These are phyloP conservation scores for Phytopythium boreale DNA, from an alignment of 352 stramenopile genomes.

Conservation along the genomic window DNA sequence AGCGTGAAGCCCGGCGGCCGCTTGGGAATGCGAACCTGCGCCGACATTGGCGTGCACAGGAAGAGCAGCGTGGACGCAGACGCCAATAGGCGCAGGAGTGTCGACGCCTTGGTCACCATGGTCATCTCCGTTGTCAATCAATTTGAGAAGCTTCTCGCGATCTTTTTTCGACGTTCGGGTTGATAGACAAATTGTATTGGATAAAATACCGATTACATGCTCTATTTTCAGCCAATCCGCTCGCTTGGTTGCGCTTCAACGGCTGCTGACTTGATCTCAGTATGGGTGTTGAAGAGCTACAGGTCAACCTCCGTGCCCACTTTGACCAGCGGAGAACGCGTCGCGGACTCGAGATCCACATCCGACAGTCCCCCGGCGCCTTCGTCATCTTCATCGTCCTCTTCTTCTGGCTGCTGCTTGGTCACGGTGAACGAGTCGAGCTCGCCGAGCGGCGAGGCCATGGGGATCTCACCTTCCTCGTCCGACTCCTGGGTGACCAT, in stretches of 20 bases:
- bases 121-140: background rate
- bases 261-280: background rate
- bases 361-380: background rate
- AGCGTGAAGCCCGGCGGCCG: slow-evolving; percentile 65
- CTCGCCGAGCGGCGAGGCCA: slow-evolving; percentile 5
- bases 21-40: slow-evolving; percentile 56
- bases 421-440: slow-evolving; percentile 7
- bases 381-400: slow-evolving; percentile 17
- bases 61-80: slow-evolving; percentile 10
- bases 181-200: background rate
- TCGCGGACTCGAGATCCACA: slow-evolving; percentile 6
- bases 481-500: slow-evolving; percentile 62
- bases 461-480: slow-evolving; percentile 31
- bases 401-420: slow-evolving; percentile 5
- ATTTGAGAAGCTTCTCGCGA: background rate
- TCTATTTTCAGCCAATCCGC: slow-evolving; percentile 3
- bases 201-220: background rate
- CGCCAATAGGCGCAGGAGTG: slow-evolving; percentile 12
- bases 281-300: slow-evolving; percentile 5
- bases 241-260: background rate
- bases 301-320: slow-evolving; percentile 8
- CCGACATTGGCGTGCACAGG: slow-evolving; percentile 11
- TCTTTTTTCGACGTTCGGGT: background rate
- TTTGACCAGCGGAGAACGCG: slow-evolving; percentile 2
- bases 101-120: background rate